Evolutionary conservation across 1,139 yeast species (phyloP).

Genomic region (Candida buenavistaensis): DNA sequence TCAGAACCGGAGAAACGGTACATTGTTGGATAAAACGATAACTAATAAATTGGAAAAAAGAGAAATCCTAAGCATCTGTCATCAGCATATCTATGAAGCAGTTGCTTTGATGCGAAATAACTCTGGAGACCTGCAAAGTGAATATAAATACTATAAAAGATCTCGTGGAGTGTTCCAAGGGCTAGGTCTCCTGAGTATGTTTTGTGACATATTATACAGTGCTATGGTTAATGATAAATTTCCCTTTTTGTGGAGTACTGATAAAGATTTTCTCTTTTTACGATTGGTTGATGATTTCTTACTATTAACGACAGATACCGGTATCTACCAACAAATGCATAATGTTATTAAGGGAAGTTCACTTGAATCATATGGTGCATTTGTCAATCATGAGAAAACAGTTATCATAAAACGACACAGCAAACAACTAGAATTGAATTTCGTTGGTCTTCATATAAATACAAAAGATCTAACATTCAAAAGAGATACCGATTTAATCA

Average conservation of each 20-base stretch:
- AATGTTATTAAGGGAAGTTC: constrained; percentile 27
- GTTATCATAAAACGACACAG: constrained; percentile 16
- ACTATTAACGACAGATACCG: constrained; percentile 49
- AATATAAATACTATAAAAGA: constrained; percentile 33
- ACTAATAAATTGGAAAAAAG: constrained; percentile 26
- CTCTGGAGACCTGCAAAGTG: no score
- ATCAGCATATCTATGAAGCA: constrained; percentile 27
- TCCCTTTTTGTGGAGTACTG: constrained; percentile 22
- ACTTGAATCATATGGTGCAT: constrained; percentile 55
- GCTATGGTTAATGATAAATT: constrained; percentile 51
- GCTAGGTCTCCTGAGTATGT: constrained; percentile 67
- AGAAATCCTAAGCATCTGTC: constrained; percentile 24
- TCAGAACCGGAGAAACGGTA: neutral
- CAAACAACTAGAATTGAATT: constrained; percentile 16
- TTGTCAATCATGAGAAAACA: constrained; percentile 59
- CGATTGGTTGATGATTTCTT: constrained; percentile 88
- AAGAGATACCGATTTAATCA: constrained; percentile 8
- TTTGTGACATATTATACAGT: constrained; percentile 78
- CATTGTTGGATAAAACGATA: constrained; percentile 26
- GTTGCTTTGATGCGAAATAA: constrained; percentile 15
- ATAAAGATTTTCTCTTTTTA: constrained; percentile 39
- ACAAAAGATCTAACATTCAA: constrained; percentile 18
- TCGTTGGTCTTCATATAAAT: constrained; percentile 35
- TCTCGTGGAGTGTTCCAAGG: constrained; percentile 85
- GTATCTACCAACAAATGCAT: constrained; percentile 21